Evolutionary conservation across 441 rosid genomes (phyloP), one percentile per base, ranked within the genome.

Genomic region (Adansonia madagascariensis): DNA sequence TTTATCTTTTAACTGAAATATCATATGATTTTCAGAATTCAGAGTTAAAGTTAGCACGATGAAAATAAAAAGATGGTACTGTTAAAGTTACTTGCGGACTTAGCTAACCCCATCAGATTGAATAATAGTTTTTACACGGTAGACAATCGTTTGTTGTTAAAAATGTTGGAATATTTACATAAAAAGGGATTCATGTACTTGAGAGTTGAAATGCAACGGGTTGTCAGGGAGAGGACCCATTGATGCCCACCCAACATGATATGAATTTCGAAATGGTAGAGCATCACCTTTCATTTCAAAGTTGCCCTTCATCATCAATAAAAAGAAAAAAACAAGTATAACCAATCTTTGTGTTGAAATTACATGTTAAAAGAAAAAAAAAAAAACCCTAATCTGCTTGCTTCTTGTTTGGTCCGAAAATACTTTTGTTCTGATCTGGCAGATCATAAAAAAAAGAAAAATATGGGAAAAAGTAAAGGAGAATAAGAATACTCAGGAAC

Each of bases 361-460:
- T 27, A 27, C 31, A 50, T 49, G 14, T 49, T 49, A 10, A 11
- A 49, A 49, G 14, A 47, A 47, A 44, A 46, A 44, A 20, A 24
- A 15, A 15, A 53, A 53, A 53, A 1, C 10, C 20, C 41, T 22
- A 24, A 24, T 47, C 9, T 47, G 57, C n/a, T 49, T 69, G 73
- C 57, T 69, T 69, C 57, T 14, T 47, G 35, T 15, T 69, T 46
- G 57, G 39, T 49, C 57, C 1, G 44, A 47, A 68, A 46, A 47
- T 18, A 17, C 18, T 44, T 64, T 44, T 47, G 56, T 20, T 68
- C 56, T 46, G 39, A 68, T 68, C 41, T 65, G 70, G 17, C 70
- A 67, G 39, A 43, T 50, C 75, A 71, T 56, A 27, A 27, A 27
- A 8, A 22, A 39, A 17, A 14, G 20, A 46, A 20, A 20, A 64